Base-by-base conservation (phyloP, 768 basidiomycete species). In the Phanerochaete sordida region DNA sequence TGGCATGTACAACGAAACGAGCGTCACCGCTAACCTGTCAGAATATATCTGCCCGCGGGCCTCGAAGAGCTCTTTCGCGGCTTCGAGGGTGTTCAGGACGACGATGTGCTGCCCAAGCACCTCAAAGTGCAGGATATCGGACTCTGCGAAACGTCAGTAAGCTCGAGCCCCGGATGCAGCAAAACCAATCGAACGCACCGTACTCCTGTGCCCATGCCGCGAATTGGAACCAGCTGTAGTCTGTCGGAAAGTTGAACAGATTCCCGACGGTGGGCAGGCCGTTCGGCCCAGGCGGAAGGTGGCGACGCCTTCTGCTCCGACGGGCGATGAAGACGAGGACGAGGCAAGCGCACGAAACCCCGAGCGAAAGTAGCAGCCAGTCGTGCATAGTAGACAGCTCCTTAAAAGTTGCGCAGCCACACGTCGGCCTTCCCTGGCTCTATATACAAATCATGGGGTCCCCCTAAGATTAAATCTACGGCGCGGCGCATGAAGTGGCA, bases 11-110 rank as follows among this genome's bases (percentile, higher is more conserved):
- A 11, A 48, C n/a, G 50, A 35, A 11, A 35, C 12, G 60, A 35
- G 54, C 6, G 11, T 51, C 8, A 3, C 23, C 21, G 26, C 49
- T n/a, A n/a, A 60, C 33, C 65, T 59, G 59, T 60, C 60, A 21
- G 81, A 81, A 63, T 81, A 83, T 2, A 71, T 76, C 50, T 59
- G 68, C 33, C 78, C 73, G 45, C 79, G 73, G 54, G 73, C 79
- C 63, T 83, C 79, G 26, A 83, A 69, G 6, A 83, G 72, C 28
- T 82, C 80, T 13, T 70, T 64, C 15, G 76, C 74, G 2, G 70
- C 76, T 59, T 70, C 61, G 33, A 72, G 68, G 11, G 79, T 76
- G 61, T 81, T 82, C n/a, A 83, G 66, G 19, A 82, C 69, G 21
- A 65, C 37, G 15, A 63, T 56, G 28, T 58, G 26, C n/a, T 43